These are phyloP conservation scores for Leishmania arabica DNA, from an alignment of 208 protist species.

Conservation along the genomic window DNA sequence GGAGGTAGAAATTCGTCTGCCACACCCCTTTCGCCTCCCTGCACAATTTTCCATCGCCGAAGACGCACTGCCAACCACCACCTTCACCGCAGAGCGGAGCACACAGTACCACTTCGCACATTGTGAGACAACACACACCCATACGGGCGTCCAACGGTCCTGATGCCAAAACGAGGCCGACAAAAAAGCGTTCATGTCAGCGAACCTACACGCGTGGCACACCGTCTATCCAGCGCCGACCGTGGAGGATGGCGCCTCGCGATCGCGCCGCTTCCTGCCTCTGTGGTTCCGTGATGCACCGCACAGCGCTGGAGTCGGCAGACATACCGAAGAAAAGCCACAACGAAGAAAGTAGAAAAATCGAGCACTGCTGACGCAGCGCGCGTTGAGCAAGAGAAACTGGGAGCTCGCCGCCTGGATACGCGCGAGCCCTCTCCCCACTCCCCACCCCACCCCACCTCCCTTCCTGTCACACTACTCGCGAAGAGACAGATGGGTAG, in stretches of 20 bases:
- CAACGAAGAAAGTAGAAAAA: not conserved
- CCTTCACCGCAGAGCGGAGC: not conserved
- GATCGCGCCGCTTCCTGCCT: not conserved
- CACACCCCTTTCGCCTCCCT: not conserved
- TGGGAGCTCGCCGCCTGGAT: not conserved
- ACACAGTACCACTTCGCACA: not conserved
- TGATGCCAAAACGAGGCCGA: not conserved
- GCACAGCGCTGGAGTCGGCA: not conserved
- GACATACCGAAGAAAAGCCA: not conserved
- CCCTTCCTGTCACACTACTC: constrained; percentile 31
- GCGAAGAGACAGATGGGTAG: constrained; percentile 85
- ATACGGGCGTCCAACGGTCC: not conserved
- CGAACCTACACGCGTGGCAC: not conserved
- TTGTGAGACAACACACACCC: not conserved
- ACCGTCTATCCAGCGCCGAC: not conserved
- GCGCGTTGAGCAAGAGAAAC: not conserved
- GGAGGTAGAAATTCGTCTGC: not conserved
- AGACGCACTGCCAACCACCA: not conserved
- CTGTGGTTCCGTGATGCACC: not conserved
- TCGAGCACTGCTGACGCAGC: not conserved
- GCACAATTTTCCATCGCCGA: not conserved
- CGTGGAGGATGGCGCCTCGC: not conserved
- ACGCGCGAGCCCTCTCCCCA: not conserved
- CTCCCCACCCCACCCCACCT: not conserved
- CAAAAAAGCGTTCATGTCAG: not conserved